Percentiles rank a stretch among this genome's conserved stretches.
phyloP scores from a whole-genome alignment of 345 rosid species.

The Murraya paniculata region DNA sequence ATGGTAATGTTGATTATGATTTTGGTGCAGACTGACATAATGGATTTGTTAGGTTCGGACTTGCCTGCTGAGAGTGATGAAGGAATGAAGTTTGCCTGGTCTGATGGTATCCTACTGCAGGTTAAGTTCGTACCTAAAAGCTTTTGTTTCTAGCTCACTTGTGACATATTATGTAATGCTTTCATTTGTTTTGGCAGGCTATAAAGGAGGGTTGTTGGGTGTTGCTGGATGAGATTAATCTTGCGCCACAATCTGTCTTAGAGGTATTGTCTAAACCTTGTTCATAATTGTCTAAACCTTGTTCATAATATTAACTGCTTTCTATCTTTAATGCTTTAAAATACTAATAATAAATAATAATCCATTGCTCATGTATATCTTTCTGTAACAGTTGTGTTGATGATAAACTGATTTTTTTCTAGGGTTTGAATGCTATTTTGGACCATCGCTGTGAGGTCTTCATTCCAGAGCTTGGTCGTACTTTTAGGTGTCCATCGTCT shows the following conservation, averaged over 20 bases:
- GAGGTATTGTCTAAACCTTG: conserved; percentile 46
- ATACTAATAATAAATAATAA: no score
- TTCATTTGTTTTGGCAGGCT: conserved; percentile 49
- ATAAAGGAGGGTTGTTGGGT: conserved; percentile 96
- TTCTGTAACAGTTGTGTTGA: not conserved
- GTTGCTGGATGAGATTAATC: conserved; percentile 95
- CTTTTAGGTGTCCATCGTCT: conserved; percentile 76
- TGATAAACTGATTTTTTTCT: conserved; percentile 5
- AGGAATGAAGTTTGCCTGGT: conserved; percentile 95
- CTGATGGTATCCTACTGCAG: conserved; percentile 94
- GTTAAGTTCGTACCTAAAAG: conserved; percentile 27
- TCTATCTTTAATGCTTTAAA: not conserved
- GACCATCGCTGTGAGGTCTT: conserved; percentile 97
- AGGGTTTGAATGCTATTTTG: conserved; percentile 95
- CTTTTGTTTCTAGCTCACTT: conserved; percentile 10
- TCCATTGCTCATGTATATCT: not conserved
- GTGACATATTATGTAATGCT: not conserved
- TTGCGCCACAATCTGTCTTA: conserved; percentile 95
- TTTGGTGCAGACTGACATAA: conserved; percentile 85
- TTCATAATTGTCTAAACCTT: not conserved
- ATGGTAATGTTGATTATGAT: conserved; percentile 4
- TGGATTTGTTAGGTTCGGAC: conserved; percentile 98
- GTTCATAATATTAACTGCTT: not conserved
- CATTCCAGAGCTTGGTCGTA: conserved; percentile 84
- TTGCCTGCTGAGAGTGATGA: conserved; percentile 82